A percentile compares a stretch with the other conserved stretches of the same genome.
These are phyloP conservation scores for Rubia peregrina DNA, from an alignment of 305 asterid species.

Conservation along the genomic window DNA sequence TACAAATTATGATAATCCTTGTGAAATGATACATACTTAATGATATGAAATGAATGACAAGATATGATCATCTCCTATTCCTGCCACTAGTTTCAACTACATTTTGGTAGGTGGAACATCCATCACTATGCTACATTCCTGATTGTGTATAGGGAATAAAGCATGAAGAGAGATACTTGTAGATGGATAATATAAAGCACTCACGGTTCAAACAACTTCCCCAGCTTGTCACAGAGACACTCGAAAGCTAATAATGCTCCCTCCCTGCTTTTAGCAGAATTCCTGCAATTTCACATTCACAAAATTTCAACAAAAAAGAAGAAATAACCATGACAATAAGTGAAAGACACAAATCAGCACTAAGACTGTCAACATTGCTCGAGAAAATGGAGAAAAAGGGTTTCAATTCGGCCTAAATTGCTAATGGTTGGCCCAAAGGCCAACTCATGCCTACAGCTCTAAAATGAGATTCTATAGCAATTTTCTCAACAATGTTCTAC, in stretches of 20 bases:
- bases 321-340: background rate
- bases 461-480: background rate
- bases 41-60: background rate
- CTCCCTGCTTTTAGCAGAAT: conserved; percentile 89
- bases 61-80: background rate
- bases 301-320: background rate
- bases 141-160: background rate
- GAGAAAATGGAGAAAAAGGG: background rate
- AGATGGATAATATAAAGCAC: conserved; percentile 19
- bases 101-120: background rate
- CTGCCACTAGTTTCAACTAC: background rate
- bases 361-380: background rate
- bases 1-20: background rate
- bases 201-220: conserved; percentile 98
- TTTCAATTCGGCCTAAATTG: background rate
- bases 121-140: background rate
- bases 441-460: background rate
- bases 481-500: background rate
- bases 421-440: background rate
- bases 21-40: background rate
- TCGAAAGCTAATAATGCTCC: conserved; percentile 96
- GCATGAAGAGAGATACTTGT: background rate
- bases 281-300: conserved; percentile 43
- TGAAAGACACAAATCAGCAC: background rate
- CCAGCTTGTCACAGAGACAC: conserved; percentile 94